Conservation (phyloP, 352 stramenopile genomes). For the Pythium scleroteichum region DNA sequence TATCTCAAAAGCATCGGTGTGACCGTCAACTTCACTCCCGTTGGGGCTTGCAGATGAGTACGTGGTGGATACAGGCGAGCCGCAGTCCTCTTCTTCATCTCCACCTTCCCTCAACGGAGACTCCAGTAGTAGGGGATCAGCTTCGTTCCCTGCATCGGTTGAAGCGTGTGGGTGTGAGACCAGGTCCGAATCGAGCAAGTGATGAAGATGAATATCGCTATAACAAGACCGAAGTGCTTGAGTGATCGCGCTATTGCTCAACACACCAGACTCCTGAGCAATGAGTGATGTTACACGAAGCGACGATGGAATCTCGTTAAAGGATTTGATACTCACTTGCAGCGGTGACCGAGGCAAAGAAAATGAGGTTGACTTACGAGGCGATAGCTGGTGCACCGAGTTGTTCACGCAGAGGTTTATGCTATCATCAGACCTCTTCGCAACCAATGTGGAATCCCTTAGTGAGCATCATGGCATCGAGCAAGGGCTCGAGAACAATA, state of each 20-base stretch:
- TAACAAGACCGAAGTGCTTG: neutral
- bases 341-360: constrained; percentile 10
- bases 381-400: constrained; percentile 16
- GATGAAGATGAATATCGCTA: constrained; percentile 8
- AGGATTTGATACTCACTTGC: constrained; percentile 18
- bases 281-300: no score
- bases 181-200: neutral
- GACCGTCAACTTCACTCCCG: constrained; percentile 1
- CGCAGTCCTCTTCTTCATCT: neutral
- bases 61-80: constrained; percentile 16
- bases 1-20: constrained; percentile 21
- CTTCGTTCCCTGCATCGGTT: no score
- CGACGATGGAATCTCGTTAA: no score
- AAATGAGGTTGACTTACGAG: constrained; percentile 35
- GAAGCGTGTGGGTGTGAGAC: no score
- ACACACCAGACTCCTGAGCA: neutral
- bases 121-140: no score
- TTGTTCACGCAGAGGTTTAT: constrained; percentile 24
- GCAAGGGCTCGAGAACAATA: constrained; percentile 4
- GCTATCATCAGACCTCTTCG: neutral
- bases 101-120: neutral
- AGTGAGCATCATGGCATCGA: no score
- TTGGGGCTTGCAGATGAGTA: constrained; percentile 25
- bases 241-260: neutral
- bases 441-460: no score